Evolutionary conservation across 164 flowering plant genomes (phyloP).

Genomic region (Piper betle): DNA sequence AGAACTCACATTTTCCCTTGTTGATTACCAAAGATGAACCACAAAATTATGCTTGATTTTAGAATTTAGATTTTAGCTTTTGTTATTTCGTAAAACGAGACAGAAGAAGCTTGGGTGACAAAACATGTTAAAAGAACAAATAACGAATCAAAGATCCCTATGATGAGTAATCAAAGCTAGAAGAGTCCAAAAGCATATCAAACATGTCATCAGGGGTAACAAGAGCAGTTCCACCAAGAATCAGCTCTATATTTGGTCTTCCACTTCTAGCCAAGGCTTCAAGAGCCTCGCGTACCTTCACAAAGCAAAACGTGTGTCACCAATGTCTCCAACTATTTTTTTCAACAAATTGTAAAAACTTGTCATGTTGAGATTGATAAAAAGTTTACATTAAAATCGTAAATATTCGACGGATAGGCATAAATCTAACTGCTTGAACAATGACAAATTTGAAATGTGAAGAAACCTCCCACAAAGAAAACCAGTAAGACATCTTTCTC

Average conservation of each 20-base stretch:
- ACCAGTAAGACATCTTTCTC: conserved; percentile 74
- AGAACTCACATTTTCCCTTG: too few relatives aligned
- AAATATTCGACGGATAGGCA: not conserved
- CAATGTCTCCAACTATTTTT: not conserved
- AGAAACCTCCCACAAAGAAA: conserved; percentile 69
- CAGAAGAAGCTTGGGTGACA: too few relatives aligned
- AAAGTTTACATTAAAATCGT: not conserved
- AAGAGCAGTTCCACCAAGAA: conserved; percentile 83
- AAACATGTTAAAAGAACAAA: too few relatives aligned
- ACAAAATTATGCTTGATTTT: too few relatives aligned
- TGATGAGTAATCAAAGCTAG: conserved; percentile 21
- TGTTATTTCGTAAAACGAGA: too few relatives aligned
- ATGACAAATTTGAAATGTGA: not conserved
- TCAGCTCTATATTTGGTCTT: conserved; percentile 60
- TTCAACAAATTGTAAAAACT: not conserved
- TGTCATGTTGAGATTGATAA: not conserved
- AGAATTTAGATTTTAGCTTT: too few relatives aligned
- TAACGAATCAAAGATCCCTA: not conserved
- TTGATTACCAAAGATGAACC: too few relatives aligned
- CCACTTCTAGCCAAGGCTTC: conserved; percentile 76
- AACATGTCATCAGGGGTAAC: conserved; percentile 77
- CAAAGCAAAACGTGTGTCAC: not conserved
- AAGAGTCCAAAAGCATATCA: conserved; percentile 62
- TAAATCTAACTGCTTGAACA: not conserved
- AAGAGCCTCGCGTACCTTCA: conserved; percentile 63